Evolutionary conservation across 108 stramenopile genomes (phyloP), one percentile per base, ranked within the genome.

Genomic region (Fistulifera pelliculosa): DNA sequence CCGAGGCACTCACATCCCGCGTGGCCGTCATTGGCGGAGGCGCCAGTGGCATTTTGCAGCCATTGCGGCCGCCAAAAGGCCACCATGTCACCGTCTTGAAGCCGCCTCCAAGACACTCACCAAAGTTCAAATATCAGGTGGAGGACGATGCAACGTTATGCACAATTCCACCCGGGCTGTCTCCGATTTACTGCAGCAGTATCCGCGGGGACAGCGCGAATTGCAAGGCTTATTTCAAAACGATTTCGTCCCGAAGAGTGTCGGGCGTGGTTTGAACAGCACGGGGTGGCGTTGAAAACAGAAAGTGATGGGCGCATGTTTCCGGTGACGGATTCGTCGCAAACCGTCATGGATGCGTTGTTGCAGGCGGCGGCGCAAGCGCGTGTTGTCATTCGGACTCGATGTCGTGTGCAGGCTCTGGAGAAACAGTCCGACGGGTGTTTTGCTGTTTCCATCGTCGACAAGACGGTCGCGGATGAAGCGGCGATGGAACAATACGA

Each of bases 261-360:
- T 0, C 64, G 72, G 45, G 76, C 68, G 19, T 96, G 94, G 94
- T 96, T 96, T 65, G 73, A 85, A 54, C 51, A 65, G 26, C 75
- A 84, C 5, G 94, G 93, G 44, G 94, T 97, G 0, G n/a, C 53
- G 39, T 71, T 95, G 24, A 97, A 97, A 60, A 94, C 92, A 17
- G 96, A 97, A 60, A 56, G 53, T 10, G 96, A 97, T 69, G 98
- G 96, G 13, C 85, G 96, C 23, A 94, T 95, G 92, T 97, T 97
- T 64, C 96, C 96, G 11, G 57, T 53, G 5, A 90, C 93, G 21
- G 94, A 97, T 61, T 62, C 75, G 27, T 85, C 87, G n/a, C 78
- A 79, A 59, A 95, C 96, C 1, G 84, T 97, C 24, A 79, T 95
- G 42, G 80, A 94, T 65, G 60, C 72, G 15, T 64, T 97, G 26